Percentiles rank a stretch among this genome's conserved stretches.
These are phyloP conservation scores for Linderniella brevidens DNA, from an alignment of 257 asterid species.

Conservation along the genomic window DNA sequence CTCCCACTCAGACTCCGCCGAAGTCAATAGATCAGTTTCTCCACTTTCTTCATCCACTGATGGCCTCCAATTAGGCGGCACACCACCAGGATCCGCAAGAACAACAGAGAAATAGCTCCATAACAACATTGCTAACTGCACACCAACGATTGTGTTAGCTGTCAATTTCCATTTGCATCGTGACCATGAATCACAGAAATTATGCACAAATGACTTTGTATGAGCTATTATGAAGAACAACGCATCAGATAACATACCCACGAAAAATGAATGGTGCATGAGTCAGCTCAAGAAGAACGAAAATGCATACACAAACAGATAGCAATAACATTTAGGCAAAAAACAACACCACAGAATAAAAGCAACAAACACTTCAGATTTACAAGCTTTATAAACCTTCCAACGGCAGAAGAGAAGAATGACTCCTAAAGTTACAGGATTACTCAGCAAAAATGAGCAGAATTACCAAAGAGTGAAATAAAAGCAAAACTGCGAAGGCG, in stretches of 20 bases:
- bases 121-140: slow-evolving; percentile 84
- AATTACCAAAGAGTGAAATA: slow-evolving; percentile 78
- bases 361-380: too few species aligned
- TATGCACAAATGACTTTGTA: too few species aligned
- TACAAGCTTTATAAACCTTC: too few species aligned
- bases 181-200: too few species aligned
- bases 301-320: too few species aligned
- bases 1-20: slow-evolving; percentile 42
- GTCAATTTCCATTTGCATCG: too few species aligned
- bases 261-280: too few species aligned
- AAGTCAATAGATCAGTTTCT: slow-evolving; percentile 59
- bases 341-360: too few species aligned
- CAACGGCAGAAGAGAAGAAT: background rate
- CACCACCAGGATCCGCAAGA: slow-evolving; percentile 86
- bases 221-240: too few species aligned
- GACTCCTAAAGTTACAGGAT: background rate
- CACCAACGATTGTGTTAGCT: background rate
- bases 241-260: too few species aligned
- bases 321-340: too few species aligned
- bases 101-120: slow-evolving; percentile 98
- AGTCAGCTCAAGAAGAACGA: too few species aligned
- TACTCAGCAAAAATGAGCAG: background rate
- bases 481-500: slow-evolving; percentile 43
- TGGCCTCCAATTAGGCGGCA: slow-evolving; percentile 91
- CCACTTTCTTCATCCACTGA: slow-evolving; percentile 74